A percentile compares a stretch with the other conserved stretches of the same genome.
phyloP scores from a whole-genome alignment of 352 stramenopile species.

The Pythium aphanidermatum region DNA sequence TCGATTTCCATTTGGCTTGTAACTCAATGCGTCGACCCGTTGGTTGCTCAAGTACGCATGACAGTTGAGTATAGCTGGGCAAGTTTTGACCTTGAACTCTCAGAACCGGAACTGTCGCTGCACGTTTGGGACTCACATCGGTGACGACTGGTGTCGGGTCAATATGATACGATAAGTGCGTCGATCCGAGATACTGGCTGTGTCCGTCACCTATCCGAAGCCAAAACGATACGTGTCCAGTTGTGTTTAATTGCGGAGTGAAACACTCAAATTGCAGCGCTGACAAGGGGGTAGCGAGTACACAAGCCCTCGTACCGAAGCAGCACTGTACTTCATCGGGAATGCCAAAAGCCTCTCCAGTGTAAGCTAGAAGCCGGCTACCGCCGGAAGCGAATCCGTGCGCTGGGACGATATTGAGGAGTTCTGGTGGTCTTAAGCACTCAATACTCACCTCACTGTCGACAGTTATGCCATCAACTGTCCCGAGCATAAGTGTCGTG shows the following conservation, averaged over 20 bases:
- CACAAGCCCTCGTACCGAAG: neutral
- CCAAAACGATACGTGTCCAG: neutral
- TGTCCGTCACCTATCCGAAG: too few species aligned
- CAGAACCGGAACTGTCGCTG: neutral
- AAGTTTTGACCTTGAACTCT: constrained; percentile 11
- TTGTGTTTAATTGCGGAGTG: neutral
- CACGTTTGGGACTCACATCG: neutral
- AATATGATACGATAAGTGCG: neutral
- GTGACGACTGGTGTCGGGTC: constrained; percentile 3
- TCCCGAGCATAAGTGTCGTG: neutral
- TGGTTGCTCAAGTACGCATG: constrained; percentile 1
- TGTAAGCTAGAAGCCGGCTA: too few species aligned
- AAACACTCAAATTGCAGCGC: neutral
- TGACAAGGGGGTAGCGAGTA: neutral
- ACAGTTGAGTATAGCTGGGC: neutral
- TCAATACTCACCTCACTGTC: neutral
- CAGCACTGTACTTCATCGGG: constrained; percentile 11
- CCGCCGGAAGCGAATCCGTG: neutral
- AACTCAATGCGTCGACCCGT: constrained; percentile 1
- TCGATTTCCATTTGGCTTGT: constrained; percentile 12
- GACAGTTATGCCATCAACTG: constrained; percentile 8
- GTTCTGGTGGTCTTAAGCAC: neutral
- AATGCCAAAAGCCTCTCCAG: too few species aligned
- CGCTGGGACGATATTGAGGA: neutral
- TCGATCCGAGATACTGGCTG: too few species aligned